Base-by-base conservation (phyloP, 2,329 filamentous ascomycete genomes). In the Pestalotiopsis sp. region DNA sequence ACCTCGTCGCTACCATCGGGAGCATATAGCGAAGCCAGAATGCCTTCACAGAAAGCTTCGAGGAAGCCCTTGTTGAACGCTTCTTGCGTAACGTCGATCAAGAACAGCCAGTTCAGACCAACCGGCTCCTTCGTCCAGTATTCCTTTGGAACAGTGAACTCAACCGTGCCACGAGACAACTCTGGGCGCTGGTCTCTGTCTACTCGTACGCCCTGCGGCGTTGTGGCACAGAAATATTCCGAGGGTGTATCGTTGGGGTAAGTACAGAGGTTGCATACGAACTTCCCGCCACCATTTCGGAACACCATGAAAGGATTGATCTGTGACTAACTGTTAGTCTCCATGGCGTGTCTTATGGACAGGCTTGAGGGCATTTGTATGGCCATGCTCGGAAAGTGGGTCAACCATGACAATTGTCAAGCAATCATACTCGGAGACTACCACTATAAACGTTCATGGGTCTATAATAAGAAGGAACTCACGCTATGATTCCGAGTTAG, bases 241-340 rank as follows among this genome's bases (percentile, higher is more conserved):
- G 93, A 82, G 0, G 94, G 85, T 0, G 97, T 97, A 76, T 99
- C 96, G 78, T 98, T 99, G 64, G 96, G 94, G 79, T 98, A 97
- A 25, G 93, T 96, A 83, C 96, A 99, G 82, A 99, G 93, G 78
- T 99, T 99, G 84, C 96, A 99, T 65, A 97, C 94, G 79, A 97
- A 97, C 79, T 97, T 97, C 82, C 95, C 97, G 68, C 96, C 96
- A 49, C 95, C 95, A 17, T 92, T 92, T 69, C 92, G 89, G 86
- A 99, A 99, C 77, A 95, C 93, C 96, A 99, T 98, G 79, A 99
- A 99, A 1, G 96, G 96, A 77, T 99, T 99, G 82, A 99, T 97
- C 81, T 99, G 99, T 14, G 95, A 5, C 13, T 7, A 3, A 5
- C 11, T 52, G n/a, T 52, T 52, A 52, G 45, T 52, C 17, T 52